Base-by-base conservation (phyloP, 805 yeast genomes). In the Suhomyces vadensis region DNA sequence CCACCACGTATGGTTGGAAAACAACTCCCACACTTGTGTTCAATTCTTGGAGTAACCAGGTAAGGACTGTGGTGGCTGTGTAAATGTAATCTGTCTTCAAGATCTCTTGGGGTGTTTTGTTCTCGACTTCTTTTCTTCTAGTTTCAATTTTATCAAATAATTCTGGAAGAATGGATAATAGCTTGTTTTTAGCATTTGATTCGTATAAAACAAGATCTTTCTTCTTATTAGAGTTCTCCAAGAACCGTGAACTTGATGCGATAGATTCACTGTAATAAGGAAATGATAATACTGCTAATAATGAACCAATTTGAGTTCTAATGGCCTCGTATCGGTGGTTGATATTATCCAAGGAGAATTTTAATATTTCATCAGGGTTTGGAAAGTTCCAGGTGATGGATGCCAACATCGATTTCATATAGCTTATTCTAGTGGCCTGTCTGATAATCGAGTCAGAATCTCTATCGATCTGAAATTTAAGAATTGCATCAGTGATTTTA, bases 291-390 rank as follows among this genome's bases (percentile, higher is more conserved):
- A 65, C 74, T 8, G 79, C 77, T 35, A 89, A 58, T 4, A 83
- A 64, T 2, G 79, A 71, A 0, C 91, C 92, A 39, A 86, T 67
- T 40, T 81, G 81, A 16, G 76, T 80, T 17, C 96, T 72, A 5
- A 91, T 90, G 8, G 80, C 79, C 44, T 82, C 83, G 57, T 86
- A 86, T 5, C 86, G 84, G 58, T 87, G 90, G 36, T 77, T 71
- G 31, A 85, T 60, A 23, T 77, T 69, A 1, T 60, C 60, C 53
- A 81, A 66, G 47, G 83, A 65, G 49, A 75, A 61, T 0, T 72
- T 62, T 35, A 66, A 42, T 17, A 80, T 54, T 2, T 61, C 63
- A 6, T 73, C 78, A n/a, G 79, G 68, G 19, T 73, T 62, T 13
- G 79, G 79, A 43, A 75, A 77, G 46, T 78, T 74, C 79, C 84